phyloP scores from a whole-genome alignment of 202 grass and related monocot genomes.

The Setaria italica region DNA sequence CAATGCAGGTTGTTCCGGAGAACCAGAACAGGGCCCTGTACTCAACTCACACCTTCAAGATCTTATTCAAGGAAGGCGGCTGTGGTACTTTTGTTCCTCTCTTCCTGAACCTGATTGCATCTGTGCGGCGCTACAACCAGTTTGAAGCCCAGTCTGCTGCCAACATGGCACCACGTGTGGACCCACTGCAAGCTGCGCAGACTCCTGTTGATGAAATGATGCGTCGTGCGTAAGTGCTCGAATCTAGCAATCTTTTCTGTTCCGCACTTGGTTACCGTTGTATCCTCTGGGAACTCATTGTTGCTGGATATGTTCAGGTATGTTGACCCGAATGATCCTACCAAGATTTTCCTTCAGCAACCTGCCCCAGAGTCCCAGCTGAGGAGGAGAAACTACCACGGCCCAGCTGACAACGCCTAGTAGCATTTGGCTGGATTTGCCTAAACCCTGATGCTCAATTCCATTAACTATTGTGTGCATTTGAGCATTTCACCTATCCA shows the following conservation, averaged over 20 bases:
- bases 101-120: slow-evolving; percentile 79
- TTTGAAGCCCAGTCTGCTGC: slow-evolving; percentile 58
- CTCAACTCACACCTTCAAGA: slow-evolving; percentile 93
- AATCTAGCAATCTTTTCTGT: background rate
- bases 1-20: slow-evolving; percentile 73
- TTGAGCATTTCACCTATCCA: background rate
- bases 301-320: slow-evolving; percentile 58
- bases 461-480: background rate
- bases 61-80: slow-evolving; percentile 97
- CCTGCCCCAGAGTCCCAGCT: slow-evolving; percentile 85
- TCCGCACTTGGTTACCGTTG: background rate
- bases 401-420: slow-evolving; percentile 49
- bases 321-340: slow-evolving; percentile 93
- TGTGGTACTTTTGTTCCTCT: slow-evolving; percentile 98
- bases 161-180: slow-evolving; percentile 48
- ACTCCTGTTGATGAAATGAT: slow-evolving; percentile 95
- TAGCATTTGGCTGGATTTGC: background rate
- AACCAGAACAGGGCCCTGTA: slow-evolving; percentile 74
- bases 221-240: slow-evolving; percentile 71
- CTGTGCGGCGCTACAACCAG: slow-evolving; percentile 84
- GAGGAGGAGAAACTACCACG: slow-evolving; percentile 87
- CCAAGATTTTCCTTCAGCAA: slow-evolving; percentile 98
- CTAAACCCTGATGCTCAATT: background rate
- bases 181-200: slow-evolving; percentile 83
- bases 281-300: background rate